A percentile compares a stretch with the other conserved stretches of the same genome.
Evolutionary conservation across 805 yeast genomes (phyloP).

Genomic region (Henningerozyma blattae): DNA sequence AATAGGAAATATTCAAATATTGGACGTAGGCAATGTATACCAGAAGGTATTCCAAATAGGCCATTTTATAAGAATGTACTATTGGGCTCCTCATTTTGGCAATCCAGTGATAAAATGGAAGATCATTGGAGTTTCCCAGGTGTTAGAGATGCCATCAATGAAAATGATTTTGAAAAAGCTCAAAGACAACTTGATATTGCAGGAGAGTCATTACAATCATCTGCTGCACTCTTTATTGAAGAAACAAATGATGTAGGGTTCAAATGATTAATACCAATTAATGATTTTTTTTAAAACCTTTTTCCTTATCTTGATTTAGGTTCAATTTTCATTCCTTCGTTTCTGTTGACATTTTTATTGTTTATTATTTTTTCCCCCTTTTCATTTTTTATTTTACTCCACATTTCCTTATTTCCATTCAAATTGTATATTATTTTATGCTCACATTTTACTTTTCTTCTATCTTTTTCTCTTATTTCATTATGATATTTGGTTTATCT

Average conservation of each 20-base stretch:
- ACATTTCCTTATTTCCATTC: no score
- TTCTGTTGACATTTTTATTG: not conserved
- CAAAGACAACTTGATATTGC: constrained; percentile 38
- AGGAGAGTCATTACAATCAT: constrained; percentile 24
- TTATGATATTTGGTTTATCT: no score
- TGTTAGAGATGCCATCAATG: constrained; percentile 54
- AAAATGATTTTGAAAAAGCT: constrained; percentile 38
- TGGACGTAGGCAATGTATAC: constrained; percentile 37
- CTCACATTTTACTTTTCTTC: no score
- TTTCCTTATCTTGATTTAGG: not conserved
- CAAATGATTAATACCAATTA: not conserved
- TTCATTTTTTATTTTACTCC: no score
- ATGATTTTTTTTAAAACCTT: not conserved
- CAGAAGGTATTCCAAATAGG: constrained; percentile 35
- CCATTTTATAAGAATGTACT: constrained; percentile 58
- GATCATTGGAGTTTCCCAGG: constrained; percentile 54
- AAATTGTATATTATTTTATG: no score
- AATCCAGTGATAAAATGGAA: constrained; percentile 35
- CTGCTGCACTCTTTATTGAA: constrained; percentile 17
- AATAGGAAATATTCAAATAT: constrained; percentile 47
- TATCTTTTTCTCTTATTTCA: no score
- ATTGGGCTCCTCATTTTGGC: constrained; percentile 55
- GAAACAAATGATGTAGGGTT: constrained; percentile 8
- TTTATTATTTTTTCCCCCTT: not conserved
- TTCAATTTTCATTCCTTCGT: not conserved